Base-by-base conservation (phyloP, 108 stramenopile species). In the Skeletonema costatum region DNA sequence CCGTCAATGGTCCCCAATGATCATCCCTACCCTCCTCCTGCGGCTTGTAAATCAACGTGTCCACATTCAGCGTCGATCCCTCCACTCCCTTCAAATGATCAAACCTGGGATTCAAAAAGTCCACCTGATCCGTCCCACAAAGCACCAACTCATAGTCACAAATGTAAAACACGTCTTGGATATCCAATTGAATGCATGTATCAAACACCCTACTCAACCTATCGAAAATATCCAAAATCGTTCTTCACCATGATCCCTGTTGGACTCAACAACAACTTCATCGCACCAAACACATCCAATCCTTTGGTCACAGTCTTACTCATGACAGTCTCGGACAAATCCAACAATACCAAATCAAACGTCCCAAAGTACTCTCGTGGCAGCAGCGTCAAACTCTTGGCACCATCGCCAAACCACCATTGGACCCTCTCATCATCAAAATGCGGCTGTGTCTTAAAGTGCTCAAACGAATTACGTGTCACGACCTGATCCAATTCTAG, bases 401-500 rank as follows among this genome's bases (percentile, higher is more conserved):
- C 81, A 5, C 92, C 95, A 75, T 96, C 95, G 10, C 95, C 95
- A 71, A 87, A 96, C 95, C 95, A 96, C 95, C 95, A 96, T 80
- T 93, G 86, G 4, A 95, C 94, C 16, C 88, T 83, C 63, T 93
- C 86, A 21, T 78, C 77, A 62, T 95, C 92, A 75, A 90, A 94
- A 60, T 94, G 93, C 4, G 93, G 87, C 67, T 89, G 91, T 6
- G 91, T 87, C n/a, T 79, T 70, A 41, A 92, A 89, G 66, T 91
- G 88, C 66, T 89, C 90, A 80, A 90, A 89, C 12, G 78, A 76
- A 42, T 86, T 82, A 5, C 93, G 71, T 0, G 85, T 84, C 1
- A 94, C 89, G 50, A 73, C 85, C 68, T 94, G 93, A 79, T 94
- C 93, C 30, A 96, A 64, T 70, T 96, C 95, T 60, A 96, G 73